These are phyloP conservation scores for Peronospora belbahrii DNA, from an alignment of 352 stramenopile species.

Conservation along the genomic window DNA sequence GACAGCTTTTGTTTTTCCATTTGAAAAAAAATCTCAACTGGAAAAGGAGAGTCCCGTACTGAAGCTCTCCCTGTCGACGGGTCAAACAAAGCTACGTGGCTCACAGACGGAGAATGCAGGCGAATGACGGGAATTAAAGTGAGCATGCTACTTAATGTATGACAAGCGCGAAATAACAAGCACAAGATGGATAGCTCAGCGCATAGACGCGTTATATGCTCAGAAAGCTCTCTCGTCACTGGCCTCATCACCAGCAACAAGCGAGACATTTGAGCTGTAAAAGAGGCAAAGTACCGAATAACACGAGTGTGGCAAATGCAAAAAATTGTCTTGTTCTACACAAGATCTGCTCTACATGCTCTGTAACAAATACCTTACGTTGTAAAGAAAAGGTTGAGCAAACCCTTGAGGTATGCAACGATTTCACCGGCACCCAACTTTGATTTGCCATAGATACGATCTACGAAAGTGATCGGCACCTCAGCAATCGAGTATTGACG, in stretches of 20 bases:
- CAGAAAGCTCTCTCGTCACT: neutral
- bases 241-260: conserved; percentile 6
- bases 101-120: conserved; percentile 7
- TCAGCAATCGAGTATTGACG: conserved; percentile 90
- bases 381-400: conserved; percentile 94
- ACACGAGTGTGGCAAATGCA: conserved; percentile 20
- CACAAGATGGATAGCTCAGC: conserved; percentile 4
- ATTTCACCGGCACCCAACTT: conserved; percentile 98
- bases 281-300: conserved; percentile 20
- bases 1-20: conserved; percentile 7
- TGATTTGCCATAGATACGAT: conserved; percentile 97
- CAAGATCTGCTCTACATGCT: conserved; percentile 4
- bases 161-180: conserved; percentile 13
- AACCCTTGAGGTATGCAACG: conserved; percentile 93
- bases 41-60: conserved; percentile 17
- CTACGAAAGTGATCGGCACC: conserved; percentile 97
- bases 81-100: conserved; percentile 16
- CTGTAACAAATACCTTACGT: conserved; percentile 45
- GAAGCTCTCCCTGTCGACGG: conserved; percentile 9
- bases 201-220: neutral
- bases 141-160: conserved; percentile 20
- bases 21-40: conserved; percentile 7
- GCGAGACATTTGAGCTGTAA: conserved; percentile 13
- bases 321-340: conserved; percentile 16
- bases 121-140: conserved; percentile 7